phyloP scores from a whole-genome alignment of 495 filamentous ascomycete genomes.

The Aspergillus baeticus region DNA sequence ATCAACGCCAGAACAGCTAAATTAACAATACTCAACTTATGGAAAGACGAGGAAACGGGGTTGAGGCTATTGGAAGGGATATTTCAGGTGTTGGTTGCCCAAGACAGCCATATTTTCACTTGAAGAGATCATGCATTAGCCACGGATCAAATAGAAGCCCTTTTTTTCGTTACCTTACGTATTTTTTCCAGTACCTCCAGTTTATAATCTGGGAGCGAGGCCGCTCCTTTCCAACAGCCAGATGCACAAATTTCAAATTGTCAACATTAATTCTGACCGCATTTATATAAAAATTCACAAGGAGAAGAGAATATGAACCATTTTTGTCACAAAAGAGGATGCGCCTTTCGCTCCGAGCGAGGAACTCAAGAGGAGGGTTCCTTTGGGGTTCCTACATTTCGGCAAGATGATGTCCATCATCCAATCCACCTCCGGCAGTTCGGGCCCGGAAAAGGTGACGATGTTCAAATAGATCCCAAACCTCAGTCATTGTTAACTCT shows the following conservation, averaged over 20 bases:
- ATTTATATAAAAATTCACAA: background rate
- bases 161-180: conserved; percentile 33
- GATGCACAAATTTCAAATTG: background rate
- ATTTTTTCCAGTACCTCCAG: conserved; percentile 15
- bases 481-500: conserved; percentile 24
- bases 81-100: too few species aligned
- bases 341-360: conserved; percentile 25
- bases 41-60: too few species aligned
- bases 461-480: conserved; percentile 45
- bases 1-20: too few species aligned
- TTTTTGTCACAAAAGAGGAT: conserved; percentile 23
- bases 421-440: conserved; percentile 33
- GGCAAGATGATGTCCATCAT: conserved; percentile 39
- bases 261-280: too few species aligned
- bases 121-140: conserved; percentile 32
- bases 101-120: too few species aligned
- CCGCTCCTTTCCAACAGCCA: conserved; percentile 25
- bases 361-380: conserved; percentile 31
- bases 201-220: conserved; percentile 11
- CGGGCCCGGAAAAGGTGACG: conserved; percentile 37
- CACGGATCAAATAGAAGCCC: conserved; percentile 42
- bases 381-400: conserved; percentile 41
- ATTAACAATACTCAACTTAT: too few species aligned
- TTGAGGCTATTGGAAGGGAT: too few species aligned
- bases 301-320: background rate